These are phyloP conservation scores for Tetrahymena elliotti DNA, from an alignment of 73 alveolate species.

Conservation along the genomic window DNA sequence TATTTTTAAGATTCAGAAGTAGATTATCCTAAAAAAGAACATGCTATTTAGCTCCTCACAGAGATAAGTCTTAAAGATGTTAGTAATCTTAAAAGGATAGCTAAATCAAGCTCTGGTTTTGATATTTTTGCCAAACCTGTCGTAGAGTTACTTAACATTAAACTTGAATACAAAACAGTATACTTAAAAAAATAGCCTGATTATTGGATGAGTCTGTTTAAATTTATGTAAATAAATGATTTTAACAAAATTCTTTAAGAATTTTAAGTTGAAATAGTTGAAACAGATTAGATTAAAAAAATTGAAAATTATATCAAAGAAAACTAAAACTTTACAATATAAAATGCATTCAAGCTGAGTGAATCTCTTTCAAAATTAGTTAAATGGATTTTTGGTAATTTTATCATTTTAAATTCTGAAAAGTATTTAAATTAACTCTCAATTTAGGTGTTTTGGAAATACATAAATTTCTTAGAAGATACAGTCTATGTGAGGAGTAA, in stretches of 20 bases:
- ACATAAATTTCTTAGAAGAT: not conserved
- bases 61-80: not conserved
- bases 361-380: not conserved
- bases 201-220: not conserved
- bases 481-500: not conserved
- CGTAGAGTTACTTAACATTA: not conserved
- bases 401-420: not conserved
- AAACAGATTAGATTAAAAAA: not conserved
- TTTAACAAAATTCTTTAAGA: not conserved
- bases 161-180: not conserved
- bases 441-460: not conserved
- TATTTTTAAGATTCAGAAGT: not conserved
- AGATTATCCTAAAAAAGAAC: not conserved
- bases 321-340: not conserved
- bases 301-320: not conserved
- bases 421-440: not conserved
- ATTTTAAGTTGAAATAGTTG: not conserved
- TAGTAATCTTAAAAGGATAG: not conserved
- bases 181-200: not conserved
- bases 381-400: not conserved
- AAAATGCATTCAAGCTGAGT: not conserved
- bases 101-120: not conserved
- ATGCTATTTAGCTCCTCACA: not conserved
- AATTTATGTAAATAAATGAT: not conserved
- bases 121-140: not conserved